Evolutionary conservation across 805 yeast species (phyloP), one percentile per base, ranked within the genome.

Genomic region (Tetrapisispora phaffii): DNA sequence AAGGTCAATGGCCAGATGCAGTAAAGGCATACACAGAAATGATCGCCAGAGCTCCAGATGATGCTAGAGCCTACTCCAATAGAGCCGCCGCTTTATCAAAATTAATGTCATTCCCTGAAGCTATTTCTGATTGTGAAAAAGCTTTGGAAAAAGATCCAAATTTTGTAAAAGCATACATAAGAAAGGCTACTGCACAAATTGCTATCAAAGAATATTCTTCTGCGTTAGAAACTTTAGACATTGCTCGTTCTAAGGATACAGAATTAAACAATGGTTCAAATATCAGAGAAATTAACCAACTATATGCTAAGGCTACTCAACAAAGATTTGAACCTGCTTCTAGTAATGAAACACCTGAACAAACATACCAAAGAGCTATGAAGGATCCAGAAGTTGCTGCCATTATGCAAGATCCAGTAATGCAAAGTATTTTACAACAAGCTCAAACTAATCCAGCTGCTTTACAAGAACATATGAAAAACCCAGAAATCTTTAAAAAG

Each of bases 31-130:
- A 93, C 69, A 75, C 94, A 41, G 98, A 93, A 69, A 93, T 93
- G 89, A 74, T 90, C 57, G 86, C 88, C 70, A 84, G 99, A 65
- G 88, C 89, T n/a, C 99, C 99, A 46, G 79, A 79, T 46, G 97
- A 93, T 67, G 94, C 95, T 21, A 80, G 96, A 67, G 97, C 97
- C 47, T 93, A 88, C 67, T 88, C 95, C 31, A 93, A 93, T 72
- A 84, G 99, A 69, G 98, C 99, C 44, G 98, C 98, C 34, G 96
- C 96, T 1, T 76, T 84, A 62, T 82, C 95, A 39, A 93, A 93
- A 68, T 77, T 93, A 55, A 79, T 90, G 85, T 86, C 96, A 12
- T 93, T 90, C 84, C 97, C 97, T 17, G 97, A 90, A 55, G 97
- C 95, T 16, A 82, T 93, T 47, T 75, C 76, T 57, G 99, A 93